Evolutionary conservation across 164 flowering plant species (phyloP).

Genomic region (Tinospora cordifolia): DNA sequence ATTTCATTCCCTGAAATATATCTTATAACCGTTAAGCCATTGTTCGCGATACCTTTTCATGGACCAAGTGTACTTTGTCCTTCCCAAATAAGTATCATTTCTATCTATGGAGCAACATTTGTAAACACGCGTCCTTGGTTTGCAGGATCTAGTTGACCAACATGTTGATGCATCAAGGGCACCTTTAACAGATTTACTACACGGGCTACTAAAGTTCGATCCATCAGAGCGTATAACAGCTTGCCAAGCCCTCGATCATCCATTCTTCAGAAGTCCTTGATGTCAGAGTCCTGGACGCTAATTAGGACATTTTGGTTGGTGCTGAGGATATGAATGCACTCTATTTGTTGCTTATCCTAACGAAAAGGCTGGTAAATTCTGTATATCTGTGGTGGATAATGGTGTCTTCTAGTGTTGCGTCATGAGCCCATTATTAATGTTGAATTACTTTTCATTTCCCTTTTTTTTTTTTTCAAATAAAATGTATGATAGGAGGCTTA

Average conservation of each 20-base stretch:
- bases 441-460: too few relatives aligned
- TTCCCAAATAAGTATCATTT: too few relatives aligned
- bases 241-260: constrained; percentile 61
- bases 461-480: too few relatives aligned
- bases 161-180: constrained; percentile 36
- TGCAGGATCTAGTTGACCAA: constrained; percentile 52
- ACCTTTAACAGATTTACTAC: constrained; percentile 42
- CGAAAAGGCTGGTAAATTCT: too few relatives aligned
- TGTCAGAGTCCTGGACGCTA: background rate
- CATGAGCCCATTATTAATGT: too few relatives aligned
- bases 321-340: too few relatives aligned
- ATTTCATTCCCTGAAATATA: background rate
- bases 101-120: background rate
- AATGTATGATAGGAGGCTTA: too few relatives aligned
- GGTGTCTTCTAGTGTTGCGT: too few relatives aligned
- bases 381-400: too few relatives aligned
- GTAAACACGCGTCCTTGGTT: constrained; percentile 2
- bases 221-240: constrained; percentile 69
- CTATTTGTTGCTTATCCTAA: too few relatives aligned
- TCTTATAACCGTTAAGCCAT: background rate
- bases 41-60: too few relatives aligned
- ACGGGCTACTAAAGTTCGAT: constrained; percentile 59
- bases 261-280: constrained; percentile 42
- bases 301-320: background rate
- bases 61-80: too few relatives aligned